A percentile compares a stretch with the other conserved stretches of the same genome.
Evolutionary conservation across 441 rosid genomes (phyloP).

Genomic region (Populus tomentosa): DNA sequence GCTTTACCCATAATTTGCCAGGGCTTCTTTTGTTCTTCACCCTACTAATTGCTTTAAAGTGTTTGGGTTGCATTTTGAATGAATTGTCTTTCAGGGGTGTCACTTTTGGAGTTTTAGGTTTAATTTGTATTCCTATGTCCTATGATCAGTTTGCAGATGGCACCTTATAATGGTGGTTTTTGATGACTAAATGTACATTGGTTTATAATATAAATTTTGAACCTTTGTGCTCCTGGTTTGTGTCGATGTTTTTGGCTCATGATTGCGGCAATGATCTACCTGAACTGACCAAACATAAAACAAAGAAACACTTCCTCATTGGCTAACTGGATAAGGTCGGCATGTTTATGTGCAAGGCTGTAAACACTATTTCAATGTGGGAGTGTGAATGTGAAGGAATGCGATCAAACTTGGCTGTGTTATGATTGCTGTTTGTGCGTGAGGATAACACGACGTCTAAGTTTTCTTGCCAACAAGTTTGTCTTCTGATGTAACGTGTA

Average conservation of each 20-base stretch:
- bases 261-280: not conserved
- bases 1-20: slow-evolving; percentile 12
- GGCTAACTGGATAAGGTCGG: not conserved
- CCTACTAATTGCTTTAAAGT: slow-evolving; percentile 12
- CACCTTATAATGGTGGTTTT: slow-evolving; percentile 2
- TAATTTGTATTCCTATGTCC: not conserved
- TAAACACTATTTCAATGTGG: no score
- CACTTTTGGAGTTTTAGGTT: slow-evolving; percentile 15
- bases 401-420: not conserved
- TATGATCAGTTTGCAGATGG: not conserved
- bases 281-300: not conserved
- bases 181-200: not conserved
- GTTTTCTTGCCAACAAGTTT: no score
- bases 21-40: slow-evolving; percentile 13
- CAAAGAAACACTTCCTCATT: no score
- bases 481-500: no score
- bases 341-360: no score
- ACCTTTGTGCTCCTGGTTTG: no score
- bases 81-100: slow-evolving; percentile 19
- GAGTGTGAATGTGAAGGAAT: no score
- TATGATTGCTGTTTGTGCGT: not conserved
- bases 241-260: no score
- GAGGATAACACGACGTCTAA: no score
- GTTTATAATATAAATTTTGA: no score
- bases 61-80: slow-evolving; percentile 21